These are phyloP conservation scores for Meredithiella fracta DNA, from an alignment of 2,329 filamentous ascomycete species.

Conservation along the genomic window DNA sequence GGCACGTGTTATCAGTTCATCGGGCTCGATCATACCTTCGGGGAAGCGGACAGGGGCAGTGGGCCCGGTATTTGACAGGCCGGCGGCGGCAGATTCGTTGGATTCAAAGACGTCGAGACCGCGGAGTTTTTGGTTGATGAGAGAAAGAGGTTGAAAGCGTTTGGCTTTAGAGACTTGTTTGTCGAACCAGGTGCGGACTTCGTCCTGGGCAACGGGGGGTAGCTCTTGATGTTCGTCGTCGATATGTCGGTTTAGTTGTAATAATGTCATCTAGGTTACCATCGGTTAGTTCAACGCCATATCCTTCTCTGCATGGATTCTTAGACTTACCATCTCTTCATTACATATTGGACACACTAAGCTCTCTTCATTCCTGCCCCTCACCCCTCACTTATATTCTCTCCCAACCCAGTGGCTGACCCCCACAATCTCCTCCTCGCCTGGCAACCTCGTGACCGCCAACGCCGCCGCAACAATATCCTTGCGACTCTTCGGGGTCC, in stretches of 20 bases:
- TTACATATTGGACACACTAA: conserved; percentile 95
- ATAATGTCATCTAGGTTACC: conserved; percentile 55
- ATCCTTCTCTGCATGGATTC: no score
- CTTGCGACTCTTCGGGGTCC: background rate
- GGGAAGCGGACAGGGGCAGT: conserved; percentile 23
- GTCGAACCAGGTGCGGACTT: conserved; percentile 95
- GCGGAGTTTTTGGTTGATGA: conserved; percentile 86
- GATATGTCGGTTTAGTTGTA: conserved; percentile 75
- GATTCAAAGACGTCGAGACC: conserved; percentile 88
- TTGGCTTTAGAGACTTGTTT: conserved; percentile 87
- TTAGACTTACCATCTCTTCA: conserved; percentile 70
- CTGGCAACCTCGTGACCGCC: conserved; percentile 1
- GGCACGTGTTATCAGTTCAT: conserved; percentile 70
- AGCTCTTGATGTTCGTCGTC: conserved; percentile 85
- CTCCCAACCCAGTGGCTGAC: conserved; percentile 33
- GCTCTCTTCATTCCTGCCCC: conserved; percentile 39
- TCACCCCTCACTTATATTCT: conserved; percentile 57
- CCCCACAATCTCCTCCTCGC: background rate
- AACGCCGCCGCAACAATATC: background rate
- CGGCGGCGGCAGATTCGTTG: conserved; percentile 46
- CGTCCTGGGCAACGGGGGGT: conserved; percentile 74
- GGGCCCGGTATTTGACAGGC: conserved; percentile 17
- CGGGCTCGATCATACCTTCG: conserved; percentile 49
- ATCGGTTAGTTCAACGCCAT: conserved; percentile 10
- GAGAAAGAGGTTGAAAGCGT: conserved; percentile 75